Conservation (phyloP, 108 stramenopile species). For the Cyclotella kingstonii region DNA sequence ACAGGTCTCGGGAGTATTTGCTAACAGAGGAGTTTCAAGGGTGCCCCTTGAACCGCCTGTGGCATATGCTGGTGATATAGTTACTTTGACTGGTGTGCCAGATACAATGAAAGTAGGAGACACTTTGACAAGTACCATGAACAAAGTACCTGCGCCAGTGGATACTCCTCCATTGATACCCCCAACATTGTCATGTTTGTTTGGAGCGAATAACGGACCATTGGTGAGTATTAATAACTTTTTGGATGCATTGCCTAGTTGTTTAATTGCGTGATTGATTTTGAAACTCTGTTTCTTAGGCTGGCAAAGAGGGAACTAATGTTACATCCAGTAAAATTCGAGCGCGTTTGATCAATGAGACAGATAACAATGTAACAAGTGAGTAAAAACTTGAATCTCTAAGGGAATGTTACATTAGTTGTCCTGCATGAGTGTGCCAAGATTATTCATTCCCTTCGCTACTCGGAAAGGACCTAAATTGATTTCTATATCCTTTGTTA, state of each 20-base stretch:
- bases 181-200: conserved; percentile 93
- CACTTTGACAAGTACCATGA: conserved; percentile 77
- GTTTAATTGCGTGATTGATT: neutral
- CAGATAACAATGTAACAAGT: conserved; percentile 93
- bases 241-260: neutral
- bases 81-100: conserved; percentile 91
- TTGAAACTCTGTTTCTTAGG: conserved; percentile 6
- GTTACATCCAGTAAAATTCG: conserved; percentile 85
- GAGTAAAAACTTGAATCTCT: neutral
- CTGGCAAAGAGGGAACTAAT: conserved; percentile 90
- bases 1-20: conserved; percentile 69
- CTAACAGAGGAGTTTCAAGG: conserved; percentile 71
- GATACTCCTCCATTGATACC: conserved; percentile 90
- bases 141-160: conserved; percentile 55
- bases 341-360: conserved; percentile 85
- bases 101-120: conserved; percentile 85
- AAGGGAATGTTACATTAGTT: too few species aligned
- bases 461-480: too few species aligned
- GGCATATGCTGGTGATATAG: conserved; percentile 93
- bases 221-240: conserved; percentile 34
- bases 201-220: conserved; percentile 96
- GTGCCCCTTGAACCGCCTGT: conserved; percentile 67
- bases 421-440: too few species aligned
- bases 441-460: too few species aligned
- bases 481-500: too few species aligned